Percentiles rank a stretch among this genome's conserved stretches.
Conservation (phyloP, 306 rosid genomes). For the Mimosa pudica region DNA sequence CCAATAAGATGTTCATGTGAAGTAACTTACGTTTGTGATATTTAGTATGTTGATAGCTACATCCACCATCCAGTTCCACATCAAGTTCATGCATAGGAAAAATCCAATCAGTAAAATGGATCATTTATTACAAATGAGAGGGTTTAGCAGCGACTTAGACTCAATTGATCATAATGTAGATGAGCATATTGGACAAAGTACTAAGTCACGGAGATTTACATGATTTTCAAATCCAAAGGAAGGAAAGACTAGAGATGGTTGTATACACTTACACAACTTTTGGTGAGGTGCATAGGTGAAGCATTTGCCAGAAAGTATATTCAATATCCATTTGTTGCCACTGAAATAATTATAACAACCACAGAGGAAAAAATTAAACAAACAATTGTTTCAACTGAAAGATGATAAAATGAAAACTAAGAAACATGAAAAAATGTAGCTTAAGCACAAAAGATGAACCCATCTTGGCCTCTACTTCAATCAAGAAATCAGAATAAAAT, state of each 20-base stretch:
- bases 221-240: constrained; percentile 10
- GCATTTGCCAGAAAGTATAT: constrained; percentile 99
- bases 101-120: constrained; percentile 35
- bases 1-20: constrained; percentile 31
- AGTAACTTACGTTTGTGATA: constrained; percentile 96
- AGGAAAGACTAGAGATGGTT: constrained; percentile 10
- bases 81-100: constrained; percentile 43
- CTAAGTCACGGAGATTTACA: constrained; percentile 14
- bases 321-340: constrained; percentile 99
- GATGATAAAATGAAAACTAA: not conserved
- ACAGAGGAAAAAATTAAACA: constrained; percentile 8
- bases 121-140: constrained; percentile 14
- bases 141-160: constrained; percentile 10
- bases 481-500: no score
- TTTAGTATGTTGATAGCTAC: constrained; percentile 99
- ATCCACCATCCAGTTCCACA: constrained; percentile 53
- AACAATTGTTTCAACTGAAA: constrained; percentile 22
- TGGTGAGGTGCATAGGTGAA: constrained; percentile 93
- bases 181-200: not conserved
- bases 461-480: no score
- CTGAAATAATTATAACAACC: constrained; percentile 48
- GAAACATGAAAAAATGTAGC: not conserved
- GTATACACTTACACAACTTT: constrained; percentile 88
- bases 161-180: not conserved
- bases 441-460: no score